A percentile compares a stretch with the other conserved stretches of the same genome.
These are phyloP conservation scores for Onygenales sp. DNA, from an alignment of 2,329 filamentous ascomycete genomes.

Conservation along the genomic window DNA sequence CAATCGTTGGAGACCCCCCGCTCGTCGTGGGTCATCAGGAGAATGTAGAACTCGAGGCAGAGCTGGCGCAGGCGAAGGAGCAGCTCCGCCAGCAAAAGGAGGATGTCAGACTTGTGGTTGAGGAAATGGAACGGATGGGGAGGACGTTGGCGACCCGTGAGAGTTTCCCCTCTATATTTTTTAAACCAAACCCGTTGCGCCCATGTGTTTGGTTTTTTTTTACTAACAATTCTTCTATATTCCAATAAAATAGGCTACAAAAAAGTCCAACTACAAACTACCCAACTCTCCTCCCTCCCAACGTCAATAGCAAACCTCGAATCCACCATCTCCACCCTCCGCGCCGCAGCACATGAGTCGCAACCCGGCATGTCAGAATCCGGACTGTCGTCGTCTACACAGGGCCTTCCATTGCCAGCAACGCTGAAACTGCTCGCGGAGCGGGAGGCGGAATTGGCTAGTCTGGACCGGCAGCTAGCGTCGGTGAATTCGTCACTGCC, in stretches of 20 bases:
- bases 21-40: slow-evolving; percentile 73
- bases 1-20: slow-evolving; percentile 83
- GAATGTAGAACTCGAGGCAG: slow-evolving; percentile 66
- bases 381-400: slow-evolving; percentile 21
- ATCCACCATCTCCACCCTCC: slow-evolving; percentile 39
- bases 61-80: slow-evolving; percentile 61
- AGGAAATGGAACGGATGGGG: slow-evolving; percentile 61
- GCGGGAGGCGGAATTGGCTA: slow-evolving; percentile 30
- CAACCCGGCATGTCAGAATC: slow-evolving; percentile 46
- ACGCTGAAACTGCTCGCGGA: slow-evolving; percentile 32
- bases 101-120: slow-evolving; percentile 64
- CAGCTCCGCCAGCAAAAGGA: slow-evolving; percentile 70
- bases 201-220: no score
- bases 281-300: slow-evolving; percentile 43
- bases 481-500: slow-evolving; percentile 35
- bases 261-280: slow-evolving; percentile 42
- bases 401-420: slow-evolving; percentile 31
- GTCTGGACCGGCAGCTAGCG: slow-evolving; percentile 33
- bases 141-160: slow-evolving; percentile 52
- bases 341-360: slow-evolving; percentile 51
- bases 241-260: slow-evolving; percentile 38
- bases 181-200: background rate
- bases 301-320: slow-evolving; percentile 44
- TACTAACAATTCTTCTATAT: background rate
- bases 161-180: slow-evolving; percentile 8